Evolutionary conservation across 2,329 filamentous ascomycete genomes (phyloP).

Genomic region (Fusarium udum): DNA sequence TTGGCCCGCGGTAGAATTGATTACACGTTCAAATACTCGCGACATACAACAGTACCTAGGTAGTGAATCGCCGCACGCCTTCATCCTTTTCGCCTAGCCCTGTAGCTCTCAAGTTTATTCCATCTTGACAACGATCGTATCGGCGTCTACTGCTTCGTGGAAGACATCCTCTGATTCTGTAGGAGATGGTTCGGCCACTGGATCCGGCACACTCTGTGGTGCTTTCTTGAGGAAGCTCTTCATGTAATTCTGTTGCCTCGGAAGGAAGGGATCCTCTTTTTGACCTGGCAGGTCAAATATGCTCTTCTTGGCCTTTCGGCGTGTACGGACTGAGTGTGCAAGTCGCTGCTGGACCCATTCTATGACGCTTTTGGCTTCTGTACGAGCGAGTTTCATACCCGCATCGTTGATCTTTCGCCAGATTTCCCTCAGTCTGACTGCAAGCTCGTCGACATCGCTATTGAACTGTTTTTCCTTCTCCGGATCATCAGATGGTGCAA

Average conservation of each 20-base stretch:
- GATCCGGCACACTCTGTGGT: not conserved
- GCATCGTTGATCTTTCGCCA: constrained; percentile 75
- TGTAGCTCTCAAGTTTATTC: not conserved
- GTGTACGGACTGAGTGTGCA: constrained; percentile 74
- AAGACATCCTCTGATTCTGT: not conserved
- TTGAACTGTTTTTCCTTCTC: constrained; percentile 68
- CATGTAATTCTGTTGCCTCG: constrained; percentile 61
- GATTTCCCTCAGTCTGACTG: constrained; percentile 65
- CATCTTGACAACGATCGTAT: constrained; percentile 36
- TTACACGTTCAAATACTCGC: constrained; percentile 34
- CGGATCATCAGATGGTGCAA: constrained; percentile 39
- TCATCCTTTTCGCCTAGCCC: not conserved
- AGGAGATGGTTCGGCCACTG: not conserved
- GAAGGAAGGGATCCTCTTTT: constrained; percentile 52
- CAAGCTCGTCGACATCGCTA: constrained; percentile 72
- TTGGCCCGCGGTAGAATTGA: constrained; percentile 41
- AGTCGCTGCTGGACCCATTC: constrained; percentile 81
- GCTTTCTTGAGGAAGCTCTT: constrained; percentile 54
- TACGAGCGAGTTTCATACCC: constrained; percentile 75
- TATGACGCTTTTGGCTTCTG: constrained; percentile 79
- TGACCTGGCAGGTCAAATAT: constrained; percentile 56
- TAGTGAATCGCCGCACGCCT: not conserved
- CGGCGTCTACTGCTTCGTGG: constrained; percentile 6
- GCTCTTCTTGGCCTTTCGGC: constrained; percentile 62
- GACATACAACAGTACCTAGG: constrained; percentile 5